Conservation (phyloP, 306 rosid species). For the Clitoria ternatea region DNA sequence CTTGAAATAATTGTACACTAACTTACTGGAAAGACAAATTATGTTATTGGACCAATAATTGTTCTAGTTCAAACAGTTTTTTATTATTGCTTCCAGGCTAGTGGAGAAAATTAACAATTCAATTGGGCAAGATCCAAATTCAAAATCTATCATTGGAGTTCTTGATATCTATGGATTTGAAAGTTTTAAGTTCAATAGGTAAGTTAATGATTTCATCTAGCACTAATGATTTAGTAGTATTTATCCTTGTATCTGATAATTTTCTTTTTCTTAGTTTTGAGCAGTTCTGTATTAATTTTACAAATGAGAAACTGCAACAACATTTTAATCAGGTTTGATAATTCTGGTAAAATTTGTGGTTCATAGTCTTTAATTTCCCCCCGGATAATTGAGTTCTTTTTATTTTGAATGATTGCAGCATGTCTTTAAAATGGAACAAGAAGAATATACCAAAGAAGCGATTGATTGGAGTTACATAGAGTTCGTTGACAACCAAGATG, state of each 20-base stretch:
- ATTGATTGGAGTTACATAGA: conserved; percentile 99
- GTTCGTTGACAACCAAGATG: conserved; percentile 99
- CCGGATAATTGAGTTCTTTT: conserved; percentile 16
- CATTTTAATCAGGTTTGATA: conserved; percentile 95
- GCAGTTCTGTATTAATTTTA: conserved; percentile 99
- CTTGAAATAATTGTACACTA: not conserved
- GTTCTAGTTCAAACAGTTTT: conserved; percentile 26
- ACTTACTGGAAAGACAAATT: not conserved
- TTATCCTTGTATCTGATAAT: conserved; percentile 33
- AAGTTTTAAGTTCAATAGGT: conserved; percentile 97
- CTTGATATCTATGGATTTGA: conserved; percentile 99
- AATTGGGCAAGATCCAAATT: conserved; percentile 96
- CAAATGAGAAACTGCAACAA: conserved; percentile 98
- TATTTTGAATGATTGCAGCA: conserved; percentile 62
- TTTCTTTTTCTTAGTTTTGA: conserved; percentile 62
- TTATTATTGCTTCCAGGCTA: conserved; percentile 53
- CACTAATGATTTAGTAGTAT: conserved; percentile 3
- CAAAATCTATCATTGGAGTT: conserved; percentile 93
- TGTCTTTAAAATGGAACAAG: conserved; percentile 99
- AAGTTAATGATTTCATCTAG: conserved; percentile 27
- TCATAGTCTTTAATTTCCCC: conserved; percentile 1
- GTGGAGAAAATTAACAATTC: conserved; percentile 94
- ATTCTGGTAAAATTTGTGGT: conserved; percentile 22
- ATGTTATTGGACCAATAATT: conserved; percentile 5
- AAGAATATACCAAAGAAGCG: conserved; percentile 96